Evolutionary conservation across 2,329 filamentous ascomycete species (phyloP), one percentile per base, ranked within the genome.

Genomic region (Fusarium temperatum): DNA sequence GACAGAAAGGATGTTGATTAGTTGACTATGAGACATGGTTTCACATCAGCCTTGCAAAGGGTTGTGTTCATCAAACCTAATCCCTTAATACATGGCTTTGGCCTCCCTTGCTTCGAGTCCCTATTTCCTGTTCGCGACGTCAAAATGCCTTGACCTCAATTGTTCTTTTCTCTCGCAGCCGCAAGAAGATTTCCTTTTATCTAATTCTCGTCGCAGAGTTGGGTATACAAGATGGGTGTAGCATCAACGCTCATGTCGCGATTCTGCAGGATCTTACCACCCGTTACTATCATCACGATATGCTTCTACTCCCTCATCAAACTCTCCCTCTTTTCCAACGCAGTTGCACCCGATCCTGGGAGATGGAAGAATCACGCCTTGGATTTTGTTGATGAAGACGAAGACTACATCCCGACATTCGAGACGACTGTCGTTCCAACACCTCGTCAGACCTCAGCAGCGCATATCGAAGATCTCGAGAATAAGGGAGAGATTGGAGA

Each of bases 11-110:
- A 18, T 28, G 24, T 39, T 55, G 35, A 55, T 55, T 55, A 28
- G 35, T 41, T 30, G 20, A 28, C 11, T 42, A 17, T 63, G 44
- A 63, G 58, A 63, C 62, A 63, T 36, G n/a, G 62, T 63, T 32
- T 63, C 44, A 63, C 30, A 13, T 63, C 36, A 63, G 42, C 61
- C 62, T 63, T 36, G n/a, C n/a, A 24, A 64, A 63, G 62, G 62
- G 51, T 14, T 30, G 24, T 45, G 22, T 35, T 62, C 35, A 58
- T 64, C 30, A 42, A 51, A 63, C 11, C 18, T 2, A 26, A 44
- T 63, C 62, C 62, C 44, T 64, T 60, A 4, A 63, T 51, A 10
- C 36, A 30, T 20, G 24, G 35, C 22, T 38, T 11, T 38, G 14
- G 20, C 36, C 44, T 64, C 62, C 62, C 62, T 64, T 63, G 58